Percentiles rank a stretch among this genome's conserved stretches.
Evolutionary conservation across 345 rosid species (phyloP).

Genomic region (Firmiana major): DNA sequence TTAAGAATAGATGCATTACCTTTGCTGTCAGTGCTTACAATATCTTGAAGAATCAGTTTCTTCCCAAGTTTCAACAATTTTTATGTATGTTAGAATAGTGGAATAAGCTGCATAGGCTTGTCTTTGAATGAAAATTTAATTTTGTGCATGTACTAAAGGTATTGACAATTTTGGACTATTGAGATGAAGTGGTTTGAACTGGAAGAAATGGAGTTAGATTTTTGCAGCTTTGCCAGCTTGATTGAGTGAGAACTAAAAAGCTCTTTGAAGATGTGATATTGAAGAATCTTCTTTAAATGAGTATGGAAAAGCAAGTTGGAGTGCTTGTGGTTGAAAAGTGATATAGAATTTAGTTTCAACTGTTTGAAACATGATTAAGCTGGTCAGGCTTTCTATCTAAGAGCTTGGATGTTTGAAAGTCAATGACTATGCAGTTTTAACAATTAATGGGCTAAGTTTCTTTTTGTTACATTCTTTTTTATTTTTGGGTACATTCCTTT

Average conservation of each 20-base stretch:
- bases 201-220: neutral
- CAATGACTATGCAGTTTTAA: neutral
- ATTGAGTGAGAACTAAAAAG: neutral
- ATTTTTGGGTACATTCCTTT: too few species aligned
- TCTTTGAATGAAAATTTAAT: neutral
- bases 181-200: neutral
- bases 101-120: neutral
- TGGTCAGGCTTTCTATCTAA: neutral
- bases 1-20: neutral
- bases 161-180: neutral
- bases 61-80: neutral
- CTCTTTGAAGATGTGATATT: neutral
- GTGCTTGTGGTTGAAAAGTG: neutral
- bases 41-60: neutral
- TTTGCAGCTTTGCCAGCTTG: neutral
- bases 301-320: neutral
- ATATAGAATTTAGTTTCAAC: neutral
- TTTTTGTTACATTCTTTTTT: neutral
- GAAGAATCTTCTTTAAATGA: neutral
- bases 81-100: neutral
- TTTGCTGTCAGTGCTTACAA: neutral
- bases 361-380: neutral
- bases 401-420: neutral
- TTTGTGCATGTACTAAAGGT: neutral
- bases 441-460: neutral